Evolutionary conservation across 1,139 yeast species (phyloP), one percentile per base, ranked within the genome.

Genomic region (Pneumocystis sp.): DNA sequence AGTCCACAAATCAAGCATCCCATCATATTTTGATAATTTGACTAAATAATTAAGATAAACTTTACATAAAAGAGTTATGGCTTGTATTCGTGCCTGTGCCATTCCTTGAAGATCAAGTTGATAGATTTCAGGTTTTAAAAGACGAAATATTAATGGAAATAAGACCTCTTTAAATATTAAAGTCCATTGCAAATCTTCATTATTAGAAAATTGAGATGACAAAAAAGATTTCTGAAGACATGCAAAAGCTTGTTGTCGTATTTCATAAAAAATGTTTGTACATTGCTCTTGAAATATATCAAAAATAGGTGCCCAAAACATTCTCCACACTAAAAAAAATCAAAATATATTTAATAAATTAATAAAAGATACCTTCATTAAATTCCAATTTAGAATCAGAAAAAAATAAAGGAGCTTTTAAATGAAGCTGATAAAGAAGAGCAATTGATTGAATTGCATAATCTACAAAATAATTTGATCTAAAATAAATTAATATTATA

Each of bases 271-370:
- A 10, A 96, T 96, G 71, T 89, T 90, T 73, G 87, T 82, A 73
- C 96, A 88, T 74, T 90, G 96, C 71, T 87, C 91, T 0, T 95
- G 89, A 67, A 90, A 79, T 0, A 95, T 93, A 72, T 88, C 66
- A 17, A 69, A 64, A 31, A 70, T 65, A 29, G 69, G 68, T 42
- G 64, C 64, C 69, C 70, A 70, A 57, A 66, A 70, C 34, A 63
- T 64, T 34, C 63, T 61, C 71, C 71, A 69, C 37, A 64, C 57
- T 50, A 50, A 50, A 25, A 25, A 25, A 50, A 19, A 50, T 65
- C 62, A 35, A 40, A 40, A 21, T 19, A 39, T 19, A 34, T 42
- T 62, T 62, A 61, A 61, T 31, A 17, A 42, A 21, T 31, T 17
- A 10, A 12, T 45, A 34, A 40, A 12, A 61, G 62, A 21, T 50